Base-by-base conservation (phyloP, 768 basidiomycete species). In the Suillus tomentosus region DNA sequence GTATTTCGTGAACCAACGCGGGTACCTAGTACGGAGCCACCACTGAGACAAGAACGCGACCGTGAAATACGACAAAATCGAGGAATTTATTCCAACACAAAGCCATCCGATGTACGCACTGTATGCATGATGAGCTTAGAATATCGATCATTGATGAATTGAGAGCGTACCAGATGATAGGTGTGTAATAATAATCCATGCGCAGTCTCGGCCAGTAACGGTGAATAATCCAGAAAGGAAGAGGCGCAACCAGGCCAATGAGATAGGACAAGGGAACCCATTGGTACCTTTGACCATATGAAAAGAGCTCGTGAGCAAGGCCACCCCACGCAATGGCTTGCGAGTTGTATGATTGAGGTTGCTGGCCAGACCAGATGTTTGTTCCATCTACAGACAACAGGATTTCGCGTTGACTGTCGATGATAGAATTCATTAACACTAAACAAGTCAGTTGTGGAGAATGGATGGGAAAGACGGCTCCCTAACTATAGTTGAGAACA, bases 361-460 rank as follows among this genome's bases (percentile, higher is more conserved):
- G 73, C 14, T 75, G 74, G 0, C 74, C 75, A 0, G 75, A 74
- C 74, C 75, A 75, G 34, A 75, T 71, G 53, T 71, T 72, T 27
- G 87, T 86, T 39, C 86, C 86, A 67, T 88, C 77, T 0, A 84
- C 80, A 6, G 80, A 82, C 31, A 87, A 73, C 4, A 89, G 72
- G 34, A 85, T 82, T 0, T 80, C 78, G 0, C 79, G 77, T 55
- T 87, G 83, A 45, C 73, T 79, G 59, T 79, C 77, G 69, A 89
- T 79, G 64, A 89, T 84, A 1, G 80, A 79, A 66, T 84, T 86
- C 86, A 87, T 87, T 60, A 89, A 68, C 51, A 87, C 82, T 76
- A 79, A 60, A 22, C 7, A 45, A 58, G 45, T 24, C 3, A 13
- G 11, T 19, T 14, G 15, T 22, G 3, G 19, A 48, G 31, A 13